Evolutionary conservation across 1,284 basidiomycete genomes (phyloP).

Genomic region (Fomitopsis betulina): DNA sequence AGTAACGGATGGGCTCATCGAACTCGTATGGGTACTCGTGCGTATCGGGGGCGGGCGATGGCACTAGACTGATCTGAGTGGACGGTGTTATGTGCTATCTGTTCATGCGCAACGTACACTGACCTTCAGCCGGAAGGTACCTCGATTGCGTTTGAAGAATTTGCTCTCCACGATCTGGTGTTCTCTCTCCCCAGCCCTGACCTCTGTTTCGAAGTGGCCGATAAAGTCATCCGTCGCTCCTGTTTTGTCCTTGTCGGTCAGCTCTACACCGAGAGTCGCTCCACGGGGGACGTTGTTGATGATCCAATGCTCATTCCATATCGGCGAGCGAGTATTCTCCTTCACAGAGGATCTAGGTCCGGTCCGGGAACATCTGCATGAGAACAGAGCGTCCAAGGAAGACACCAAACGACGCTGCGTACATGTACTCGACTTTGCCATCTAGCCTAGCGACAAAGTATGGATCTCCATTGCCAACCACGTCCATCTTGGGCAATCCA

Average conservation of each 20-base stretch:
- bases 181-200: constrained; percentile 56
- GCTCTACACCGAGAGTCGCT: constrained; percentile 50
- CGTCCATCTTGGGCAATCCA: constrained; percentile 66
- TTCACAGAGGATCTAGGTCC: constrained; percentile 58
- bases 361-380: neutral
- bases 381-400: neutral
- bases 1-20: constrained; percentile 68
- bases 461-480: constrained; percentile 63
- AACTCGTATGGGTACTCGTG: constrained; percentile 52
- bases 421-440: constrained; percentile 58
- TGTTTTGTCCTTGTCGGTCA: constrained; percentile 65
- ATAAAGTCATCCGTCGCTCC: constrained; percentile 56
- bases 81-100: no score
- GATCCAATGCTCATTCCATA: constrained; percentile 73
- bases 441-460: constrained; percentile 70
- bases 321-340: constrained; percentile 49
- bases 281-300: constrained; percentile 64
- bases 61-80: constrained; percentile 36
- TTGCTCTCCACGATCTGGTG: constrained; percentile 46
- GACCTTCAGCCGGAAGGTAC: constrained; percentile 69
- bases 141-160: constrained; percentile 41
- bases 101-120: constrained; percentile 5
- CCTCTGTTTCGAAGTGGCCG: constrained; percentile 52
- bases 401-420: constrained; percentile 13
- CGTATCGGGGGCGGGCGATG: constrained; percentile 33